Percentiles rank a stretch among this genome's conserved stretches.
Conservation (phyloP, 2,329 filamentous ascomycete genomes). For the Clarireedia paspali region DNA sequence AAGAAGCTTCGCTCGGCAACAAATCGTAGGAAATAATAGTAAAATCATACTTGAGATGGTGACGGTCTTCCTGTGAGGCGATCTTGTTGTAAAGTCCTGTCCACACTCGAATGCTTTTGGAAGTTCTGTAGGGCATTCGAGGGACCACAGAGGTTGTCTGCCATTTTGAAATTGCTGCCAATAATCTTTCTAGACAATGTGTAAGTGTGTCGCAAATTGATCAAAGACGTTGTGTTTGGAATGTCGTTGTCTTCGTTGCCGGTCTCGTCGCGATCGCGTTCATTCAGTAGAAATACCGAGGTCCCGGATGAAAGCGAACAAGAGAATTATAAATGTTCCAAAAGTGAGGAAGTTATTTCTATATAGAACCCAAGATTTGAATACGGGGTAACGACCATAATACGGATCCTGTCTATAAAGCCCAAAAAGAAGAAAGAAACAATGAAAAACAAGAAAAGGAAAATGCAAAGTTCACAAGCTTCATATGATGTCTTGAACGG, state of each 20-base stretch:
- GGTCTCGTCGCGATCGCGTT: no score
- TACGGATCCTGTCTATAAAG: no score
- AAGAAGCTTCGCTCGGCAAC: neutral
- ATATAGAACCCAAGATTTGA: no score
- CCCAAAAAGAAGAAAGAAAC: no score
- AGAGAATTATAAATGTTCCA: no score
- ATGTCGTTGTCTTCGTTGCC: neutral
- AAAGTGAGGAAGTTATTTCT: no score
- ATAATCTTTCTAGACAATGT: neutral
- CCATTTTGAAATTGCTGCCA: slow-evolving; percentile 39
- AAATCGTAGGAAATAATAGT: neutral
- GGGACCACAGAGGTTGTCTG: slow-evolving; percentile 61
- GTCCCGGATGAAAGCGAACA: no score
- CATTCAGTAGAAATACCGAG: no score
- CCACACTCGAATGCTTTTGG: slow-evolving; percentile 59
- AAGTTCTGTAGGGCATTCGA: slow-evolving; percentile 66
- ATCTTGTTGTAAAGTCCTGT: slow-evolving; percentile 65
- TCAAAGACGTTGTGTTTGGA: neutral
- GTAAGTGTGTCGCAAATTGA: neutral
- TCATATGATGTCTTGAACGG: no score
- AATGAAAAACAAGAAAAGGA: neutral
- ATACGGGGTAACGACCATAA: no score
- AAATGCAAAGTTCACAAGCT: neutral
- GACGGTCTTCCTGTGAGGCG: slow-evolving; percentile 47
- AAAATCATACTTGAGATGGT: slow-evolving; percentile 43